phyloP scores from a whole-genome alignment of 768 basidiomycete genomes.

The Multifurca ochricompacta region DNA sequence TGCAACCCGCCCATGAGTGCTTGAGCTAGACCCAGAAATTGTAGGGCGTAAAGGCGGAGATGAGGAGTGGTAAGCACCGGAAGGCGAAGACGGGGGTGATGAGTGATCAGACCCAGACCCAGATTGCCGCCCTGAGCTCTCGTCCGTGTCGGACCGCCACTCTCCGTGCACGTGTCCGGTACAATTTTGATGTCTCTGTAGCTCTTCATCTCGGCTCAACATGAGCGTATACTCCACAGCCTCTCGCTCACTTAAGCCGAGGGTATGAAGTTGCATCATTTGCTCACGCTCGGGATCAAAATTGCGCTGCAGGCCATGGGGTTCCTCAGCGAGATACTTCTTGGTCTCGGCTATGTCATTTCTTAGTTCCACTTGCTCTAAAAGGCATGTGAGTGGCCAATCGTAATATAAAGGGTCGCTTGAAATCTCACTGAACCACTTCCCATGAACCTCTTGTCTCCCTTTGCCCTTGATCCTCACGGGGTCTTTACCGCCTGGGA shows the following conservation, averaged over 20 bases:
- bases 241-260: conserved; percentile 68
- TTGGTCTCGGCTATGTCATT: conserved; percentile 56
- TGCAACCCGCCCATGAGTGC: conserved; percentile 11
- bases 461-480: conserved; percentile 24
- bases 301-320: conserved; percentile 28
- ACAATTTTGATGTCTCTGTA: conserved; percentile 21
- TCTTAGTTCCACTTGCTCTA: conserved; percentile 59
- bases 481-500: conserved; percentile 27
- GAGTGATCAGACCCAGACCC: conserved; percentile 1
- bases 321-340: conserved; percentile 45
- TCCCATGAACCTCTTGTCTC: conserved; percentile 23
- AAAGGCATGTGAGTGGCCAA: neutral
- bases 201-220: conserved; percentile 75
- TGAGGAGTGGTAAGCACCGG: neutral
- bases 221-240: conserved; percentile 76
- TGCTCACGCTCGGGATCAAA: conserved; percentile 53
- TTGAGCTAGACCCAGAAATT: conserved; percentile 21
- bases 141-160: conserved; percentile 49
- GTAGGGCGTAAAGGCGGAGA: conserved; percentile 23
- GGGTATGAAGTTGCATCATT: conserved; percentile 41
- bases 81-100: conserved; percentile 8
- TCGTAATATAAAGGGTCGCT: neutral
- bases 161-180: conserved; percentile 31
- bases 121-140: conserved; percentile 8
- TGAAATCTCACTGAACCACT: conserved; percentile 33